Conservation (phyloP, 345 rosid species). For the Aethionema arabicum region DNA sequence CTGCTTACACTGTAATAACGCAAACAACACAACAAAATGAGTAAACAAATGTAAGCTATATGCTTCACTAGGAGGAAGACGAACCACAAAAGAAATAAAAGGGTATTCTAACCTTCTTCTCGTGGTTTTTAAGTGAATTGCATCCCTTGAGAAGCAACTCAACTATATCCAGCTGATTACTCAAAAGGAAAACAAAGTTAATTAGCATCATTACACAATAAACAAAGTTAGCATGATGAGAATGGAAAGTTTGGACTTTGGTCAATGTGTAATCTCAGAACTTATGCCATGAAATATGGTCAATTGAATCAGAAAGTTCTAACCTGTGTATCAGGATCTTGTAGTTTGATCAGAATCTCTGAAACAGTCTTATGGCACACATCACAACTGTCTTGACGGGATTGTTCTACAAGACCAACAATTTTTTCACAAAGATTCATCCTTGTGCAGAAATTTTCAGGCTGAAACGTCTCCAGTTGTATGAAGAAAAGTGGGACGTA, state of each 20-base stretch:
- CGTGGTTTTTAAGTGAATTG: slow-evolving; percentile 63
- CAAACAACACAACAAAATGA: slow-evolving; percentile 6
- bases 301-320: background rate
- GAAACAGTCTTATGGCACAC: slow-evolving; percentile 76
- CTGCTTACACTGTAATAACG: slow-evolving; percentile 65
- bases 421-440: slow-evolving; percentile 65
- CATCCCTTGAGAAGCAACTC: slow-evolving; percentile 81
- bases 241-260: slow-evolving; percentile 1
- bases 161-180: slow-evolving; percentile 54
- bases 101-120: slow-evolving; percentile 50
- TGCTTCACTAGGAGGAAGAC: background rate
- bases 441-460: slow-evolving; percentile 62
- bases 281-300: background rate
- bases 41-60: background rate
- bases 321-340: slow-evolving; percentile 95
- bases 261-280: background rate
- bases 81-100: slow-evolving; percentile 3
- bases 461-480: slow-evolving; percentile 53
- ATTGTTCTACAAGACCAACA: slow-evolving; percentile 44
- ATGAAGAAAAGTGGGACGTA: slow-evolving; percentile 75
- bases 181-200: slow-evolving; percentile 8
- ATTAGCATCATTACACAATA: background rate
- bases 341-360: slow-evolving; percentile 63
- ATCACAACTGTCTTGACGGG: slow-evolving; percentile 61
- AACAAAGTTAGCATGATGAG: no score